Conservation (phyloP, 495 filamentous ascomycete species). For the Umbilicaria muhlenbergii region DNA sequence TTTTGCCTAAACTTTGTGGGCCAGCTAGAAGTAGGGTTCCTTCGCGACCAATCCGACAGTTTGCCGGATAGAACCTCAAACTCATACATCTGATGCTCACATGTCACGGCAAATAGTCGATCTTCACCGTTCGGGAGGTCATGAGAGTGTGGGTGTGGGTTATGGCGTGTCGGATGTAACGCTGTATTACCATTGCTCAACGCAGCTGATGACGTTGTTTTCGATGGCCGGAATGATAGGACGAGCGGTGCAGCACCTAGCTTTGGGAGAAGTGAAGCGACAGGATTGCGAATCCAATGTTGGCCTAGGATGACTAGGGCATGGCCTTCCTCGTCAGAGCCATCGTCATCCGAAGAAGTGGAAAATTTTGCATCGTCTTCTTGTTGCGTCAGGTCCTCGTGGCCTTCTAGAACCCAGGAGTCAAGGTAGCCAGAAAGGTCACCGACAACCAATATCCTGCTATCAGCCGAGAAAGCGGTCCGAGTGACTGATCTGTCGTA, state of each 20-base stretch:
- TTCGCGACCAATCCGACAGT: slow-evolving; percentile 70
- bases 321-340: slow-evolving; percentile 23
- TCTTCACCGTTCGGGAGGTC: slow-evolving; percentile 31
- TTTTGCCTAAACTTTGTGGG: slow-evolving; percentile 55
- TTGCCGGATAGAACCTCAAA: slow-evolving; percentile 60
- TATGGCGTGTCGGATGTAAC: slow-evolving; percentile 28
- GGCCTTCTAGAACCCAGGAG: slow-evolving; percentile 57
- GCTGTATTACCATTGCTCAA: slow-evolving; percentile 26
- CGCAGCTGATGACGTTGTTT: slow-evolving; percentile 16
- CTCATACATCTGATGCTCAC: slow-evolving; percentile 56
- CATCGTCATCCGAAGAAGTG: slow-evolving; percentile 32
- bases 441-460: slow-evolving; percentile 56
- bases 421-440: slow-evolving; percentile 81
- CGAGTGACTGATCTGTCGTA: slow-evolving; percentile 68
- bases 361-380: slow-evolving; percentile 14
- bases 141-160: slow-evolving; percentile 29
- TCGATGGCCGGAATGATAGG: slow-evolving; percentile 57
- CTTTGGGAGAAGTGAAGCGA: slow-evolving; percentile 59
- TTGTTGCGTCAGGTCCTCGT: slow-evolving; percentile 22
- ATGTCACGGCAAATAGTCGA: slow-evolving; percentile 58
- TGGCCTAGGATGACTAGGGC: slow-evolving; percentile 26
- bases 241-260: slow-evolving; percentile 52
- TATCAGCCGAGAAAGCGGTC: slow-evolving; percentile 65
- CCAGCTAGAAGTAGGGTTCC: slow-evolving; percentile 59
- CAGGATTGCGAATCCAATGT: slow-evolving; percentile 51